Evolutionary conservation across 768 basidiomycete species (phyloP).

Genomic region (Mycena vitilis): DNA sequence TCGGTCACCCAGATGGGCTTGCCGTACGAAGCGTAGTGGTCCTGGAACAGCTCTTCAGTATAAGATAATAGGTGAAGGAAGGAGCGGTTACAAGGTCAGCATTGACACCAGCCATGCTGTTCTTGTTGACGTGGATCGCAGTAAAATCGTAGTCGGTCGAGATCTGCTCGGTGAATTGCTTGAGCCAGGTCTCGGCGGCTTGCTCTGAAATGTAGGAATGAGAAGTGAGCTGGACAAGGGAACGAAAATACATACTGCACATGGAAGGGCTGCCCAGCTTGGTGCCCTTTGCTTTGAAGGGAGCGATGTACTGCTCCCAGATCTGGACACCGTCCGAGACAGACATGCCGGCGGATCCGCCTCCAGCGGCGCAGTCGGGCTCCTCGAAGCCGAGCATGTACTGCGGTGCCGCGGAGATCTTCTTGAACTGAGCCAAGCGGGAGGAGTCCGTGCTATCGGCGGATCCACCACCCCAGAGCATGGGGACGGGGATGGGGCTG

Average conservation of each 20-base stretch:
- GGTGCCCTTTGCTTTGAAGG: slow-evolving; percentile 53
- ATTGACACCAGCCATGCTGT: slow-evolving; percentile 56
- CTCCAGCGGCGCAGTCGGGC: slow-evolving; percentile 58
- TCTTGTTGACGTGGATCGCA: slow-evolving; percentile 62
- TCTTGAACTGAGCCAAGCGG: slow-evolving; percentile 51
- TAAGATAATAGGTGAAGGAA: not conserved
- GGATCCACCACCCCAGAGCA: slow-evolving; percentile 60
- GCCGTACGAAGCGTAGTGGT: slow-evolving; percentile 56
- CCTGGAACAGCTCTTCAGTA: slow-evolving; percentile 37
- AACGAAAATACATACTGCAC: slow-evolving; percentile 54
- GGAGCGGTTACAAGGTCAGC: slow-evolving; percentile 51
- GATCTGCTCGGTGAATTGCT: slow-evolving; percentile 51
- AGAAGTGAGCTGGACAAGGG: not conserved
- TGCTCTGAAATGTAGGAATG: slow-evolving; percentile 48
- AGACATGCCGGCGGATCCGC: slow-evolving; percentile 58
- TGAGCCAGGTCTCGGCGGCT: slow-evolving; percentile 60
- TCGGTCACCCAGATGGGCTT: slow-evolving; percentile 63
- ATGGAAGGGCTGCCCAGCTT: slow-evolving; percentile 59
- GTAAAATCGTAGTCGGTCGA: slow-evolving; percentile 59
- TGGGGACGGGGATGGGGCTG: slow-evolving; percentile 55
- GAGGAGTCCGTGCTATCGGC: slow-evolving; percentile 53
- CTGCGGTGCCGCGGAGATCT: slow-evolving; percentile 46
- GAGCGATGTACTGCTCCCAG: slow-evolving; percentile 56
- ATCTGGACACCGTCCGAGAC: slow-evolving; percentile 53
- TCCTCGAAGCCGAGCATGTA: slow-evolving; percentile 61